Percentiles rank a stretch among this genome's conserved stretches.
These are phyloP conservation scores for Neurospora sp. DNA, from an alignment of 495 filamentous ascomycete genomes.

Conservation along the genomic window DNA sequence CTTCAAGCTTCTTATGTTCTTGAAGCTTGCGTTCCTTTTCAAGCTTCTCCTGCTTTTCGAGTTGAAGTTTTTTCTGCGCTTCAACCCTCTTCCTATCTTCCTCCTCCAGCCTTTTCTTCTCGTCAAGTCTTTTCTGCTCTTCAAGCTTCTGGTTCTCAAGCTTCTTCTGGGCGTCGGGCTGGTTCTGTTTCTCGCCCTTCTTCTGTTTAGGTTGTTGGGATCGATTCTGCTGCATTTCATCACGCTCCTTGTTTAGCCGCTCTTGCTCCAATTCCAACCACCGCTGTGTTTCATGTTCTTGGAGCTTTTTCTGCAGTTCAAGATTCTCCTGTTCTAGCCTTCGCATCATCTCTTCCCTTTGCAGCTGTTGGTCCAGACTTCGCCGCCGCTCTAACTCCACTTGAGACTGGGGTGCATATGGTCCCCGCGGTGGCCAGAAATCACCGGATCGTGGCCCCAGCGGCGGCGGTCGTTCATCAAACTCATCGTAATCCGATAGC, in stretches of 20 bases:
- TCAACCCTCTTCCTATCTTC: not conserved
- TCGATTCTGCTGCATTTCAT: not conserved
- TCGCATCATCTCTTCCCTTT: not conserved
- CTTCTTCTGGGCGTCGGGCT: not conserved
- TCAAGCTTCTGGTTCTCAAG: not conserved
- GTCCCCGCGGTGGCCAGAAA: not conserved
- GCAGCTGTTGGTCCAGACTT: not conserved
- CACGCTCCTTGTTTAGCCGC: not conserved
- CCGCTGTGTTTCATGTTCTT: not conserved
- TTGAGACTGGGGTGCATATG: not conserved
- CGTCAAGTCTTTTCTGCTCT: not conserved
- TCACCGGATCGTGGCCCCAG: not conserved
- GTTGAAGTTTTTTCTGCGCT: not conserved
- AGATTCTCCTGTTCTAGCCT: not conserved
- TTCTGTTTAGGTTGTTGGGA: not conserved
- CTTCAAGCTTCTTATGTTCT: too few species aligned
- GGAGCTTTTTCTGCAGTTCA: not conserved
- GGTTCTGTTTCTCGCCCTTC: not conserved
- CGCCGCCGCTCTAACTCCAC: not conserved
- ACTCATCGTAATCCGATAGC: not conserved
- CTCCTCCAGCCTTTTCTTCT: not conserved
- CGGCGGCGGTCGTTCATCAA: not conserved
- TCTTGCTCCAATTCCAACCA: not conserved
- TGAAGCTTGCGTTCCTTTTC: not conserved
- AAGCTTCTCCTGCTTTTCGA: not conserved